Conservation (phyloP, 805 yeast genomes). For the Jamesozyma rosinii region DNA sequence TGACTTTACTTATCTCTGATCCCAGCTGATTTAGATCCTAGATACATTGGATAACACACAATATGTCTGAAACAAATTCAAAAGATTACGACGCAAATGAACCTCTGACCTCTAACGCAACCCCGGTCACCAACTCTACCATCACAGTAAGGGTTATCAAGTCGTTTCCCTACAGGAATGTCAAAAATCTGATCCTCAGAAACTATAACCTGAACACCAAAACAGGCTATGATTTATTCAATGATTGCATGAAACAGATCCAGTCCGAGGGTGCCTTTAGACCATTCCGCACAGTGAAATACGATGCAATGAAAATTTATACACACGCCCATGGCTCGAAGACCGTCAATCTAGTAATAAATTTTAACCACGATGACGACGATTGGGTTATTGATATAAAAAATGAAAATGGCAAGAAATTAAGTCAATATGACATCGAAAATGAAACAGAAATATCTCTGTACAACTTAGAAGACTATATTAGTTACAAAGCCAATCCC, state of each 20-base stretch:
- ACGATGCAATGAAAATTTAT: constrained; percentile 74
- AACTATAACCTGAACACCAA: constrained; percentile 61
- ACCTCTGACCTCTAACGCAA: constrained; percentile 70
- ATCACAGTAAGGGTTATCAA: constrained; percentile 81
- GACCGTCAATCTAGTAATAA: constrained; percentile 84
- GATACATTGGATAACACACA: neutral
- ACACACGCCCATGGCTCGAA: constrained; percentile 93
- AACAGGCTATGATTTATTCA: constrained; percentile 57
- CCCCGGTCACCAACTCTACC: constrained; percentile 59
- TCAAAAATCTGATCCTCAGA: constrained; percentile 60
- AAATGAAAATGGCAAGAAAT: constrained; percentile 32
- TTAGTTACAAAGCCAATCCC: constrained; percentile 66
- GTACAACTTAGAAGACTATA: constrained; percentile 63
- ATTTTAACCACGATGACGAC: constrained; percentile 68
- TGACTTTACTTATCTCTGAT: too few relatives aligned
- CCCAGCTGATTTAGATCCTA: too few relatives aligned
- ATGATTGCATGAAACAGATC: constrained; percentile 38
- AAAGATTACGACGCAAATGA: constrained; percentile 41
- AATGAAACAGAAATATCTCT: constrained; percentile 89
- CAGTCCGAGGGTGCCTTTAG: constrained; percentile 58
- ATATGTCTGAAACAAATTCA: neutral
- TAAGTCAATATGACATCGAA: constrained; percentile 48
- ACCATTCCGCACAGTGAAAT: constrained; percentile 70
- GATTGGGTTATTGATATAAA: constrained; percentile 53
- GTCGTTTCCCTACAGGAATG: constrained; percentile 86